Base-by-base conservation (phyloP, 352 stramenopile genomes). In the Globisporangium echinulatum region DNA sequence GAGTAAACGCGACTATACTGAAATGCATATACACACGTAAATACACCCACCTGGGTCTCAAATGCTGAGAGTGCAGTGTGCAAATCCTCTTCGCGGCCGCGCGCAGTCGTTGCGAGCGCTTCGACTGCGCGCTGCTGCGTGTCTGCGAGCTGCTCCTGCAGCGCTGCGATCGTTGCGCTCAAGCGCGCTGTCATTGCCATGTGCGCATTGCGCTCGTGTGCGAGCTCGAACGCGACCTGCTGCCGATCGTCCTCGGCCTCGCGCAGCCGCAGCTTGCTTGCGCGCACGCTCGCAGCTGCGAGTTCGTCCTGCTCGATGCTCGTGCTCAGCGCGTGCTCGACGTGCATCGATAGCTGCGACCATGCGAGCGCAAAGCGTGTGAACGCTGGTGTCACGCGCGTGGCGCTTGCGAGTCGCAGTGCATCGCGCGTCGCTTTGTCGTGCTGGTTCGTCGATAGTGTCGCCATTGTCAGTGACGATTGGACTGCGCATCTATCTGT, bases 241-340 rank as follows among this genome's bases (percentile, higher is more conserved):
- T 74, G 72, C 9, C 74, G 64, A 55, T 92, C 79, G 63, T 90
- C 76, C 49, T 88, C 74, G 6, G 66, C 61, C 42, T 92, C 82
- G 14, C 75, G 74, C 44, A 92, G 69, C 6, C 77, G 77, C 54
- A 84, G 47, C 25, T 72, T 61, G n/a, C 74, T 76, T 37, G 88
- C 79, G 13, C 73, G 66, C 19, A 88, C 58, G 39, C 52, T 64
- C 9, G 58, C 48, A 0, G 62, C 61, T 13, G 65, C 59, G 15
- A 50, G 54, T 36, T 80, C 79, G 66, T 85, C 74, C 59, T 92
- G 79, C 48, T 92, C 82, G 9, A 68, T 66, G 42, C 68, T 85
- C 9, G 78, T 79, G 39, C 63, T 67, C 19, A 88, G 55, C 17
- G 62, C 54, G 6, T 61, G 68, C 37, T 85, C 75, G 14, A 68